Base-by-base conservation (phyloP, 345 rosid species). In the Salix caprea region DNA sequence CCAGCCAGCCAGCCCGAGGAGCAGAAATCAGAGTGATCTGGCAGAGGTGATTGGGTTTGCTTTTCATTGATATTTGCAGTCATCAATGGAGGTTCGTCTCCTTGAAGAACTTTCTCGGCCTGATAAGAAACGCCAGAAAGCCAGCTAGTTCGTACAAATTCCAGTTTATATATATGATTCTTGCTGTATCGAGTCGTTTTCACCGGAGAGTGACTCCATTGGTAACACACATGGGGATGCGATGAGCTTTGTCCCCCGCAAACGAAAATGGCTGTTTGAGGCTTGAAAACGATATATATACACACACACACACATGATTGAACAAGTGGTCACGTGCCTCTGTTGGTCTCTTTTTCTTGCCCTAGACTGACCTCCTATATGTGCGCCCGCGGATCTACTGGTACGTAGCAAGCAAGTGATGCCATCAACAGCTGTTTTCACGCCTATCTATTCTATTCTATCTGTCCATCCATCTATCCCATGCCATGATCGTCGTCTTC, bases 251-350 rank as follows among this genome's bases (percentile, higher is more conserved):
- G 69, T 58, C 68, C 70, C 73, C 73, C 39, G 70, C 65, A 4
- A 32, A 7, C 40, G 64, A 42, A 73, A 75, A 68, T 16, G 67
- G 62, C 64, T 64, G 50, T 64, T 69, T 76, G 6, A 60, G 48
- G 30, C 70, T 18, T 71, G 76, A 78, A 44, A 78, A 62, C 7
- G 81, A 82, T 15, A 23, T 11, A 52, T 42, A 30, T 1, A 30
- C 32, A 30, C 3, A 30, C 32, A 30, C 4, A 30, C 32, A 30
- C 32, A 30, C 32, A 30, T 65, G n/a, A 61, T 73, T 76, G 72
- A 65, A 44, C 81, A 56, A 77, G 73, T 77, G 58, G 76, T 74
- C 84, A 70, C 81, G 66, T 82, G 84, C 67, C 70, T 21, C 30
- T 46, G 37, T 24, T 23, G 28, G 16, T 70, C 24, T 18, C 6